These are phyloP conservation scores for Eutrema japonicum DNA, from an alignment of 345 rosid genomes.

Conservation along the genomic window DNA sequence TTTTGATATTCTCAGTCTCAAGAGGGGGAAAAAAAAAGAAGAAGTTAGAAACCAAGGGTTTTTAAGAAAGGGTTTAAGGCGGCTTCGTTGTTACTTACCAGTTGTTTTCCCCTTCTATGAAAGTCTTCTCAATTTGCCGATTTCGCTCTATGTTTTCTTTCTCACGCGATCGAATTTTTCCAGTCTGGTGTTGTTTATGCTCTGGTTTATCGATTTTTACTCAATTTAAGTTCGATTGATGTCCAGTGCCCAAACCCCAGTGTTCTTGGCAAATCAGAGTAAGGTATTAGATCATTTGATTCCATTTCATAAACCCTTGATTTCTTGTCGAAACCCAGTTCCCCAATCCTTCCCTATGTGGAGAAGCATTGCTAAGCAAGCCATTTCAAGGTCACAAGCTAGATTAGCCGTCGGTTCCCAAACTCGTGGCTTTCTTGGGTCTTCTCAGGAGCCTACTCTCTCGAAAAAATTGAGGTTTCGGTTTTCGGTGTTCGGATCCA, in stretches of 20 bases:
- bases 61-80: conserved; percentile 47
- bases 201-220: background rate
- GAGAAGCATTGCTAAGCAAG: conserved; percentile 68
- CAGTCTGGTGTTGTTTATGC: conserved; percentile 3
- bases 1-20: background rate
- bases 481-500: conserved; percentile 41
- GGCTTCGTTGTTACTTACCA: conserved; percentile 39
- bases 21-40: background rate
- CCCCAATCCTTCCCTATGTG: conserved; percentile 63
- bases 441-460: conserved; percentile 44
- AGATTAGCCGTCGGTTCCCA: conserved; percentile 35
- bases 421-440: conserved; percentile 46
- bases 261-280: conserved; percentile 42
- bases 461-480: conserved; percentile 32
- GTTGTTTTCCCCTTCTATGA: background rate
- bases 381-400: conserved; percentile 46
- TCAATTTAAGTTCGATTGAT: conserved; percentile 52
- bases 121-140: conserved; percentile 9
- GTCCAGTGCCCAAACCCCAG: conserved; percentile 55
- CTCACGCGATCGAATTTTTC: conserved; percentile 27
- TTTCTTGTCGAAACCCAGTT: conserved; percentile 31
- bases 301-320: conserved; percentile 41
- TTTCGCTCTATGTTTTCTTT: background rate
- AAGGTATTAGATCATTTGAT: conserved; percentile 43
- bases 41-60: conserved; percentile 26